Percentiles rank a stretch among this genome's conserved stretches.
phyloP scores from a whole-genome alignment of 208 protist genomes.

The Phytomonas serpens region DNA sequence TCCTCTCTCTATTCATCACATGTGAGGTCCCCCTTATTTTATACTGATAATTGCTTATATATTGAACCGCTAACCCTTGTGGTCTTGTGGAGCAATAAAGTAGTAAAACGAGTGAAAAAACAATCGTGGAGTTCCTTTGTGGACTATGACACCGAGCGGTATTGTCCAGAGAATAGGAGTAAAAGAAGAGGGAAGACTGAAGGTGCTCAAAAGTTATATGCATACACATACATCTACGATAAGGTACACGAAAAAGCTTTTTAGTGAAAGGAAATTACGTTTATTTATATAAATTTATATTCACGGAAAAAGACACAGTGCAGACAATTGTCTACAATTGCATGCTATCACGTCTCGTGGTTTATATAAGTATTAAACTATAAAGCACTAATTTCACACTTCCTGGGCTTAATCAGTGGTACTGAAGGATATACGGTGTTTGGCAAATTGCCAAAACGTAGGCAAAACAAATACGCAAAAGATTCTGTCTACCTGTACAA shows the following conservation, averaged over 20 bases:
- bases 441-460: background rate
- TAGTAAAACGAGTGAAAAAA: background rate
- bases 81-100: background rate
- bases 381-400: background rate
- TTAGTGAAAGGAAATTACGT: background rate
- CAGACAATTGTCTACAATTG: conserved; percentile 1
- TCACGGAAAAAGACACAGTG: conserved; percentile 4
- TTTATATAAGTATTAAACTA: background rate
- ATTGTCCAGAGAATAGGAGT: background rate
- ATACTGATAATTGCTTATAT: background rate
- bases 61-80: background rate
- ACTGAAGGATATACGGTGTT: background rate
- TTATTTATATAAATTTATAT: conserved; percentile 5
- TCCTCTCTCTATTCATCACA: background rate
- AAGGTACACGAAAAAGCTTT: conserved; percentile 3
- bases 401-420: background rate
- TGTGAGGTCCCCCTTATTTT: background rate
- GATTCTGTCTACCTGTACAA: background rate
- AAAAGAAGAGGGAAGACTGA: background rate
- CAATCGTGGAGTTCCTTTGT: background rate
- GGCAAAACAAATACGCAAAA: conserved; percentile 4
- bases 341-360: background rate
- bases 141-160: background rate
- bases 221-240: conserved; percentile 1
- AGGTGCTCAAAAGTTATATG: background rate